These are phyloP conservation scores for Chaetomium sp. DNA, from an alignment of 2,329 filamentous ascomycete species.

Conservation along the genomic window DNA sequence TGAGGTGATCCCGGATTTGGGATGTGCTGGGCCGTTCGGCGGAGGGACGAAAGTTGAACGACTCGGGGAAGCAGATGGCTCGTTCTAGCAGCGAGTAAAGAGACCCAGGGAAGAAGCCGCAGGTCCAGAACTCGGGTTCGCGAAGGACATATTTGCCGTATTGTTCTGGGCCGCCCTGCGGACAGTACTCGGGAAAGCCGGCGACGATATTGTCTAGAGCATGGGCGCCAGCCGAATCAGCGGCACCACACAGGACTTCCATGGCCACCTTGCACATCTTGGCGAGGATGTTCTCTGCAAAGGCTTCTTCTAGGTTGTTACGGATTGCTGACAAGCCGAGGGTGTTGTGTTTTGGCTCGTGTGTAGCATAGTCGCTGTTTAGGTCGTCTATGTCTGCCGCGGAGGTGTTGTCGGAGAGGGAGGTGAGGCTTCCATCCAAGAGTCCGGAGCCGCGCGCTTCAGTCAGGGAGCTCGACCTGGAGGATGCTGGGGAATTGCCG, in stretches of 20 bases:
- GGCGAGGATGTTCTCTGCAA: slow-evolving; percentile 4
- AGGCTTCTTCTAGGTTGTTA: not conserved
- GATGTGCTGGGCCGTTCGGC: not conserved
- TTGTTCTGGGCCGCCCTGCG: not conserved
- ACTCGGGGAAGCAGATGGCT: not conserved
- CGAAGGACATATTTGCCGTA: not conserved
- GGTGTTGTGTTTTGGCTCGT: not conserved
- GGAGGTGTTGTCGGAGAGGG: not conserved
- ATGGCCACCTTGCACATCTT: not conserved
- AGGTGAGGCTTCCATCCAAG: not conserved
- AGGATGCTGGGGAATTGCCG: not conserved
- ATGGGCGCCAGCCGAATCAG: not conserved
- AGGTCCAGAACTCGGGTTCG: slow-evolving; percentile 2
- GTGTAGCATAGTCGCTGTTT: not conserved
- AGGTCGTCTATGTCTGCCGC: not conserved
- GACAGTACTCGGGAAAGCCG: slow-evolving; percentile 1
- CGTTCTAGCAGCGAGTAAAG: not conserved
- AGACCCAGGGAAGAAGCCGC: slow-evolving; percentile 2
- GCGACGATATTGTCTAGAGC: too few species aligned
- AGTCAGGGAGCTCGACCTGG: not conserved
- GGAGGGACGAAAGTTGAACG: not conserved
- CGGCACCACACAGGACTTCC: not conserved
- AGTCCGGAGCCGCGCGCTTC: not conserved
- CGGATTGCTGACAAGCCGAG: not conserved
- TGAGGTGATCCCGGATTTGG: not conserved